These are phyloP conservation scores for Neophaeococcomyces aloes DNA, from an alignment of 2,329 filamentous ascomycete genomes.

Conservation along the genomic window DNA sequence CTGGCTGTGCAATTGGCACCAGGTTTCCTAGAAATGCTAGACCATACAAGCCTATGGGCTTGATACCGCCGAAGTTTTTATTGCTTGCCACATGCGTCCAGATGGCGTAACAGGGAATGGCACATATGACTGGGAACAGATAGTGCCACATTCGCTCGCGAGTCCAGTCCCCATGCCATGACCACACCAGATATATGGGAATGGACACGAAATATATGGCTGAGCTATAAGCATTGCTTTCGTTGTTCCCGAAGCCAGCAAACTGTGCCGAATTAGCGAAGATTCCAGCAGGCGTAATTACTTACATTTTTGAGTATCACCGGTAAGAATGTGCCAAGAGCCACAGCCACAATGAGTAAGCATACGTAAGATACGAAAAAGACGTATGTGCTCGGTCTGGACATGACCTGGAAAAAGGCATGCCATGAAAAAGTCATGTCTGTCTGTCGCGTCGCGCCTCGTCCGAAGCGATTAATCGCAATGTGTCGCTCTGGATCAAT, in stretches of 20 bases:
- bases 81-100: constrained; percentile 20
- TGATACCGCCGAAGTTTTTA: constrained; percentile 15
- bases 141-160: constrained; percentile 23
- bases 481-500: constrained; percentile 16
- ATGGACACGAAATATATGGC: constrained; percentile 18
- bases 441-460: constrained; percentile 16
- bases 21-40: constrained; percentile 20
- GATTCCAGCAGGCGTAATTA: background rate
- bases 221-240: constrained; percentile 20
- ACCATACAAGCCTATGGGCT: constrained; percentile 17
- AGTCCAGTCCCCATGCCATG: constrained; percentile 20
- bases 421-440: constrained; percentile 17
- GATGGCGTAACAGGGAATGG: constrained; percentile 21
- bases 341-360: constrained; percentile 18
- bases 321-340: constrained; percentile 20
- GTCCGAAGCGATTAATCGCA: constrained; percentile 20
- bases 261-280: constrained; percentile 11
- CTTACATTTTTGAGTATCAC: constrained; percentile 17
- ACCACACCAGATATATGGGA: constrained; percentile 16
- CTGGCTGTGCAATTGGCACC: constrained; percentile 16
- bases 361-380: constrained; percentile 20
- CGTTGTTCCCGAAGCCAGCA: constrained; percentile 14
- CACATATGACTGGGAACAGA: constrained; percentile 14
- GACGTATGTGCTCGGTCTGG: constrained; percentile 19
- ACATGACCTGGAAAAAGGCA: constrained; percentile 18